phyloP scores from a whole-genome alignment of 345 rosid species.

The Lagerstroemia speciosa region DNA sequence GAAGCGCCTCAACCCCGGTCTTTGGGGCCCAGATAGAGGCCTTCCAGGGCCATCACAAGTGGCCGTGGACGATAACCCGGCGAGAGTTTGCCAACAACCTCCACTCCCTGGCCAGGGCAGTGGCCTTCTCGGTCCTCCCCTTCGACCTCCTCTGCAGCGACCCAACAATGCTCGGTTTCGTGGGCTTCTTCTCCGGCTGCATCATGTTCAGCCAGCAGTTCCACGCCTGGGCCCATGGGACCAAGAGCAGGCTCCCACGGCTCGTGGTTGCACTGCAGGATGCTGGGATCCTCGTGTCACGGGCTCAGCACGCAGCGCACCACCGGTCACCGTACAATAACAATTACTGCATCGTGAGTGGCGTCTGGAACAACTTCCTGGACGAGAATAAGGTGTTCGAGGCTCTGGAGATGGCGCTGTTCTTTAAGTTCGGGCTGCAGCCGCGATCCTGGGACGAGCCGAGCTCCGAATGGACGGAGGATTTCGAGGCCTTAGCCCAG shows the following conservation, averaged over 20 bases:
- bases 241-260: conserved; percentile 73
- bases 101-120: conserved; percentile 53
- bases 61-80: conserved; percentile 84
- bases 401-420: conserved; percentile 68
- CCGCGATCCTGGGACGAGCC: conserved; percentile 89
- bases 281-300: conserved; percentile 55
- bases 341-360: conserved; percentile 87
- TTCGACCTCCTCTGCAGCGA: conserved; percentile 38
- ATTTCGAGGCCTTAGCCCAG: conserved; percentile 10
- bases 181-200: conserved; percentile 49
- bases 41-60: conserved; percentile 86
- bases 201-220: conserved; percentile 90
- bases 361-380: conserved; percentile 62
- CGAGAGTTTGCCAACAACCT: conserved; percentile 84
- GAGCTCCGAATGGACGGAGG: conserved; percentile 55
- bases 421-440: conserved; percentile 42
- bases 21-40: conserved; percentile 80
- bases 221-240: conserved; percentile 94
- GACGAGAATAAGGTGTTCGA: conserved; percentile 56
- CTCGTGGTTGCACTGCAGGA: conserved; percentile 61
- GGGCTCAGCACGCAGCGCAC: conserved; percentile 59
- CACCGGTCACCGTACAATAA: conserved; percentile 77
- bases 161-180: conserved; percentile 47
- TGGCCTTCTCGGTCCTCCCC: conserved; percentile 54
- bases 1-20: conserved; percentile 57